Evolutionary conservation across 225 moss, liverwort and hornwort species (phyloP).

Genomic region (Pseudisothecium myosuroides): DNA sequence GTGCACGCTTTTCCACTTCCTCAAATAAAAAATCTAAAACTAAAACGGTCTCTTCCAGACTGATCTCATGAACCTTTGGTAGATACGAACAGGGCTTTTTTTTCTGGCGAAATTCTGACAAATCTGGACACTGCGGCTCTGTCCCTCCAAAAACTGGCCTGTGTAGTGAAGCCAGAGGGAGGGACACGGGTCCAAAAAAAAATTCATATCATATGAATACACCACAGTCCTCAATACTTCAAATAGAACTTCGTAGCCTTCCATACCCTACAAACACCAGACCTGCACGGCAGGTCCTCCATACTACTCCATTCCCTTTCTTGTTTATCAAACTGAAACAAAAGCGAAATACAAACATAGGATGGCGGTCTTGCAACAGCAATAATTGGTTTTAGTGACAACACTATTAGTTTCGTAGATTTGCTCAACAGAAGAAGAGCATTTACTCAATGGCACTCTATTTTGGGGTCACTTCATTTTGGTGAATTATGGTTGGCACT

Average conservation of each 20-base stretch:
- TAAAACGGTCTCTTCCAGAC: neutral
- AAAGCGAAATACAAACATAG: neutral
- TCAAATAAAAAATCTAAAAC: neutral
- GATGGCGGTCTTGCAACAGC: neutral
- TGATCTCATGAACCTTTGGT: neutral
- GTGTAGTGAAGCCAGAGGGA: too few relatives aligned
- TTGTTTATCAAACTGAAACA: neutral
- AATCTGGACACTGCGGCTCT: too few relatives aligned
- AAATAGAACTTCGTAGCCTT: neutral
- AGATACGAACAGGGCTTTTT: too few relatives aligned
- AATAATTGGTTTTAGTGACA: neutral
- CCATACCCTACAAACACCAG: neutral
- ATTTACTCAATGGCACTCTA: neutral
- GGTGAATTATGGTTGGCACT: too few relatives aligned
- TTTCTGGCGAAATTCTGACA: too few relatives aligned
- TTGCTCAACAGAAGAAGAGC: neutral
- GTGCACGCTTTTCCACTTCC: neutral
- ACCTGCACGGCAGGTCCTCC: neutral
- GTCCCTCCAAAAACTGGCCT: too few relatives aligned
- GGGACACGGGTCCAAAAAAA: too few relatives aligned
- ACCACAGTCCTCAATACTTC: neutral
- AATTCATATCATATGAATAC: too few relatives aligned
- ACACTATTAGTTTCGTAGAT: neutral
- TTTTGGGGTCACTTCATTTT: neutral
- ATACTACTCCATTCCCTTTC: neutral